Base-by-base conservation (phyloP, 345 rosid species). In the Tarenaya hassleriana region DNA sequence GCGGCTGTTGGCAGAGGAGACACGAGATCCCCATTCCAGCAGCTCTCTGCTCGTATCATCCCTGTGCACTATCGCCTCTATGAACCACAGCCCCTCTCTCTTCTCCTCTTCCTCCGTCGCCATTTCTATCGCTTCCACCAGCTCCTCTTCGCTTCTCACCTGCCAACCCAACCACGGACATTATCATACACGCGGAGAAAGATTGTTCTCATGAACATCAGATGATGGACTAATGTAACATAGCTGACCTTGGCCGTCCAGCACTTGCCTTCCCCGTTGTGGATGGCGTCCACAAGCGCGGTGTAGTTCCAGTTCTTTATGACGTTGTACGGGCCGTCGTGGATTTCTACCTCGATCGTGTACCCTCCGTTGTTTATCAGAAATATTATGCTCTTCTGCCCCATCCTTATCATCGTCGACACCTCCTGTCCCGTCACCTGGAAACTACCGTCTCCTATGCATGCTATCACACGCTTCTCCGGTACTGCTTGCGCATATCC, bases 281-380 rank as follows among this genome's bases (percentile, higher is more conserved):
- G 80, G 66, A 84, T 79, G 19, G 94, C 86, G 29, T 82, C 89
- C 8, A 82, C 69, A 45, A 85, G 52, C 29, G 64, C 84, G 0
- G 89, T 82, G 73, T 85, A 85, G 84, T 85, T 79, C 95, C 95
- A 82, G 72, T 85, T 82, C 81, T 85, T 85, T 21, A 85, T 84
- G 72, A 81, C 86, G 49, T 84, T 84, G 75, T 84, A 81, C 3
- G 94, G 94, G 1, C 94, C 94, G 34, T 84, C 94, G 34, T 84
- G 94, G 68, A 84, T 84, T 69, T 84, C 89, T 7, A 79, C 95
- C 68, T 82, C 95, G 42, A 82, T 79, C 54, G 95, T 82, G 73
- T 85, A 85, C 7, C 95, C 89, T 21, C 89, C 89, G 47, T 85
- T 85, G 75, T 85, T 85, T 34, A 85, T 77, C 60, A 85, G 75